These are phyloP conservation scores for Zanthoxylum bungeanum DNA, from an alignment of 345 rosid species.

Conservation along the genomic window DNA sequence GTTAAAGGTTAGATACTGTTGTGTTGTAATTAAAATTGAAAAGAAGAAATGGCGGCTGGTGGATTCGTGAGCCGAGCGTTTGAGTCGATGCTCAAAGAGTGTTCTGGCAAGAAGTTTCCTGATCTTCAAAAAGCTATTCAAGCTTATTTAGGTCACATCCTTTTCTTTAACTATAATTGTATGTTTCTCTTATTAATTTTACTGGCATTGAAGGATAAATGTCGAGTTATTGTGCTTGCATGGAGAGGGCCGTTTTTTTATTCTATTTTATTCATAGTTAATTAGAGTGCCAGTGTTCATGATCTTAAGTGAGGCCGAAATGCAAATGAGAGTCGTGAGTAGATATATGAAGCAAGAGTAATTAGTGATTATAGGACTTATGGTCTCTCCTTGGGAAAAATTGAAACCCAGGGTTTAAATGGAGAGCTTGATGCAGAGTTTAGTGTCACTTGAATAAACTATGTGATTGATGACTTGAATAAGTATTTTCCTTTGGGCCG, in stretches of 20 bases:
- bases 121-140: conserved; percentile 89
- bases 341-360: not conserved
- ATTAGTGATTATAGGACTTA: not conserved
- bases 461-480: not conserved
- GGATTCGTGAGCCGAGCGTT: conserved; percentile 92
- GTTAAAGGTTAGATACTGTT: not conserved
- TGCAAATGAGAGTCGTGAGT: not conserved
- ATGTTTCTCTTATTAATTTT: not conserved
- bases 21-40: not conserved
- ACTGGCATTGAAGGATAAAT: not conserved
- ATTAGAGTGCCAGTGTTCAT: not conserved
- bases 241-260: not conserved
- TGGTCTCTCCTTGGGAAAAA: not conserved
- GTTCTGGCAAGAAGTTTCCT: conserved; percentile 70
- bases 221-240: not conserved
- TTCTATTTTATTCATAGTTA: not conserved
- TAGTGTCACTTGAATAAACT: not conserved
- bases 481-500: not conserved
- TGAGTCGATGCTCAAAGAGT: conserved; percentile 95
- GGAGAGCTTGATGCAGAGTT: not conserved
- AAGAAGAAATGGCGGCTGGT: conserved; percentile 68
- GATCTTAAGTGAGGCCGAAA: not conserved
- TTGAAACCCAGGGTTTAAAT: not conserved
- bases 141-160: conserved; percentile 64
- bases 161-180: not conserved